These are phyloP conservation scores for Globisporangium recalcitrans DNA, from an alignment of 352 stramenopile species.

Conservation along the genomic window DNA sequence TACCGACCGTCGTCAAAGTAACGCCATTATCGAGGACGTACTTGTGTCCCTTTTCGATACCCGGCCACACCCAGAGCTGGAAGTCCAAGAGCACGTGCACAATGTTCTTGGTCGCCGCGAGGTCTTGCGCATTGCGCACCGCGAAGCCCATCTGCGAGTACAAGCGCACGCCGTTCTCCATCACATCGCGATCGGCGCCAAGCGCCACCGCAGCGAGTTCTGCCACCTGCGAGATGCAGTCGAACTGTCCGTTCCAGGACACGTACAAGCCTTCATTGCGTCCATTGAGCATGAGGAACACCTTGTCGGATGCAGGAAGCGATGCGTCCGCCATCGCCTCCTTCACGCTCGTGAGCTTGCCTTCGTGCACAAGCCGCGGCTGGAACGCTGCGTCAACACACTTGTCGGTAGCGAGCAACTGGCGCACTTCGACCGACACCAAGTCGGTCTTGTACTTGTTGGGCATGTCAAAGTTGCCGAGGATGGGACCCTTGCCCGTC, in stretches of 20 bases:
- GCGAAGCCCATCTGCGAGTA: constrained; percentile 66
- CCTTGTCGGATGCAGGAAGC: constrained; percentile 29
- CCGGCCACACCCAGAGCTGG: constrained; percentile 77
- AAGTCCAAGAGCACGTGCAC: constrained; percentile 80
- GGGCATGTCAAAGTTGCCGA: constrained; percentile 23
- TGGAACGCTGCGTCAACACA: constrained; percentile 36
- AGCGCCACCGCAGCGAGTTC: constrained; percentile 47
- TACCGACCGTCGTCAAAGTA: constrained; percentile 59
- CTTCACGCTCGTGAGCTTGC: constrained; percentile 38
- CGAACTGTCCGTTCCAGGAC: constrained; percentile 70
- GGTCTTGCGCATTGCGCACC: constrained; percentile 41
- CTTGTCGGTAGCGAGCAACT: constrained; percentile 26
- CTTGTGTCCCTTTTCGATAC: constrained; percentile 70
- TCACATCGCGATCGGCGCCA: constrained; percentile 58
- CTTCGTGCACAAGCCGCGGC: constrained; percentile 30
- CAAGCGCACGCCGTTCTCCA: constrained; percentile 65
- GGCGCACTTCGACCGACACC: constrained; percentile 33
- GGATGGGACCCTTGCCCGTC: constrained; percentile 8
- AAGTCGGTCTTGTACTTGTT: constrained; percentile 66
- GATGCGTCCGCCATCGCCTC: constrained; percentile 37
- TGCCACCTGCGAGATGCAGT: constrained; percentile 42
- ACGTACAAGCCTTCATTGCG: constrained; percentile 77
- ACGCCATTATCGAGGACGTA: constrained; percentile 70
- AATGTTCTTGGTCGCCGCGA: constrained; percentile 45
- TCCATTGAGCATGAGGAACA: constrained; percentile 86